Evolutionary conservation across 495 filamentous ascomycete species (phyloP).

Genomic region (Terfezia boudieri): DNA sequence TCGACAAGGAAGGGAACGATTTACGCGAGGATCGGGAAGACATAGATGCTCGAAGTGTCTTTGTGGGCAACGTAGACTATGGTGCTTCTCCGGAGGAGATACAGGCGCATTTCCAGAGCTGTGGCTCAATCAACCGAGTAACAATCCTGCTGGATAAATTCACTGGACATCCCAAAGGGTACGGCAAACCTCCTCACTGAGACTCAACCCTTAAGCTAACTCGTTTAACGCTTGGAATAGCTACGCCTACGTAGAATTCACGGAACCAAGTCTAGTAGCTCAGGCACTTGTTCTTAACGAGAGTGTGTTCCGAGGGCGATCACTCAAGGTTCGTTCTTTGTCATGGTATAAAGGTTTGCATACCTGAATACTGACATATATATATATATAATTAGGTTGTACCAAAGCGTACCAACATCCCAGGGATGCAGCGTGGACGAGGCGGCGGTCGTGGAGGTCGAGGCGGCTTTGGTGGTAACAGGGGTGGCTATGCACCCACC

Average conservation of each 20-base stretch:
- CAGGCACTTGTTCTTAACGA: constrained; percentile 91
- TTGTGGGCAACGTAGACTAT: constrained; percentile 98
- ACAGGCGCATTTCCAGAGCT: constrained; percentile 95
- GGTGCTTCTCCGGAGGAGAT: constrained; percentile 95
- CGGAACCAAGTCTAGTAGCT: constrained; percentile 78
- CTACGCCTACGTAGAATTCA: constrained; percentile 98
- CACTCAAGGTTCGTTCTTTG: constrained; percentile 52
- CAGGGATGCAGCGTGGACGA: constrained; percentile 70
- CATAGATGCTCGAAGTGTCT: constrained; percentile 84
- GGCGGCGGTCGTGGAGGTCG: constrained; percentile 41
- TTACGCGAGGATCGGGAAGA: constrained; percentile 87
- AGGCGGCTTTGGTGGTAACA: constrained; percentile 22
- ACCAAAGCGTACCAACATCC: constrained; percentile 91
- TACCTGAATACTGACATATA: neutral
- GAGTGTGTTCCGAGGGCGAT: constrained; percentile 83
- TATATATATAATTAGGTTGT: constrained; percentile 37
- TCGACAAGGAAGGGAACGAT: constrained; percentile 66
- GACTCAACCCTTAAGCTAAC: constrained; percentile 3
- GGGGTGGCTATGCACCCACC: constrained; percentile 33
- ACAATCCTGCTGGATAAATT: constrained; percentile 97
- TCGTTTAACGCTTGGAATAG: constrained; percentile 24
- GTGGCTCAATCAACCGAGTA: constrained; percentile 91
- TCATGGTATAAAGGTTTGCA: constrained; percentile 3
- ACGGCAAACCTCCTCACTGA: constrained; percentile 20
- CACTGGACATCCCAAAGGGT: constrained; percentile 97